These are phyloP conservation scores for Colletotrichum sp. DNA, from an alignment of 2,329 filamentous ascomycete genomes.

Conservation along the genomic window DNA sequence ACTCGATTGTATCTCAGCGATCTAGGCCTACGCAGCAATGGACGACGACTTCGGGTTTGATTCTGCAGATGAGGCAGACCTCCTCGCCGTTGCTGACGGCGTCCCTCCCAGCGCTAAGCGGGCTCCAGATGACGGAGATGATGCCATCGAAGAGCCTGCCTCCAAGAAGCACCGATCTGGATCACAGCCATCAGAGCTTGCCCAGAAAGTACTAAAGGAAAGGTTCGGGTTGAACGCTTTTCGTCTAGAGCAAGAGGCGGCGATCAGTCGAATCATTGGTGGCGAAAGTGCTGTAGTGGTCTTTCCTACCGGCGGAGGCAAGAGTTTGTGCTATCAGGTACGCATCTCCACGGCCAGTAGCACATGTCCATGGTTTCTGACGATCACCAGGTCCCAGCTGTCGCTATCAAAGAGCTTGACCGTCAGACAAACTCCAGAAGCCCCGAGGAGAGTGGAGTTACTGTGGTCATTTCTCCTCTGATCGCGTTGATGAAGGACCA, in stretches of 20 bases:
- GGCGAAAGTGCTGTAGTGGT: slow-evolving; percentile 48
- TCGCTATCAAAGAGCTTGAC: slow-evolving; percentile 52
- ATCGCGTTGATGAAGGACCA: slow-evolving; percentile 68
- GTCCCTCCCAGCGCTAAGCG: neutral
- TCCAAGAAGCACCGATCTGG: neutral
- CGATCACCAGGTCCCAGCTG: slow-evolving; percentile 43
- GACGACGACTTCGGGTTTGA: slow-evolving; percentile 28
- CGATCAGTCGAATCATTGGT: slow-evolving; percentile 39
- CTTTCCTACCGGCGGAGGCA: slow-evolving; percentile 55
- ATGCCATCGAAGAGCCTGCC: neutral
- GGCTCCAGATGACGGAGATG: neutral
- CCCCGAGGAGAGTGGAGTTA: slow-evolving; percentile 49
- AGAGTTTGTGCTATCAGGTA: slow-evolving; percentile 55
- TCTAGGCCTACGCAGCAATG: neutral
- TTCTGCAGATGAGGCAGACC: slow-evolving; percentile 20
- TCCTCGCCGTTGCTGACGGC: neutral
- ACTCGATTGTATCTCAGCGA: neutral
- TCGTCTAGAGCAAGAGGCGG: slow-evolving; percentile 49
- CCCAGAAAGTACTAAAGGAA: slow-evolving; percentile 35
- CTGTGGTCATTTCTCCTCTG: slow-evolving; percentile 60
- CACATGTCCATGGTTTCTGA: neutral
- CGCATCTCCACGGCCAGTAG: neutral
- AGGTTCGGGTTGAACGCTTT: slow-evolving; percentile 45
- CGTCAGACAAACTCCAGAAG: slow-evolving; percentile 27
- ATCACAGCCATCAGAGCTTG: neutral